phyloP scores from a whole-genome alignment of 78 protist genomes.

The Anaeramoeba flamelloides region DNA sequence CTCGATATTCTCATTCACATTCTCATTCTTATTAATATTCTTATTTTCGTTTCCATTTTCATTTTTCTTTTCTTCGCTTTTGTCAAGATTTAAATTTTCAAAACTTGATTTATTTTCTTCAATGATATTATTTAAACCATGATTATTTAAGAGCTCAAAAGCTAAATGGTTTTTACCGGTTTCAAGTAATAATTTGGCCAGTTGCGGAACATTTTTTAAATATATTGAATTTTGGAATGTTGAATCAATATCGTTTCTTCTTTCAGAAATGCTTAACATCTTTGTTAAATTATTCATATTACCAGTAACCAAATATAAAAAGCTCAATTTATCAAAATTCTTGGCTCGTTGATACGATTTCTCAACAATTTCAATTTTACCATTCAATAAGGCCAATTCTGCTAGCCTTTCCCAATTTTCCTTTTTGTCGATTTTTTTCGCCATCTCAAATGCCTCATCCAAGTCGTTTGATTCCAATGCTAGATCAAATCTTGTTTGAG shows the following conservation, averaged over 20 bases:
- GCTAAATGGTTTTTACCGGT: constrained; percentile 40
- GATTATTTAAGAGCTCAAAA: constrained; percentile 44
- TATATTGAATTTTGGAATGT: constrained; percentile 72
- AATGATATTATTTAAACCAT: too few relatives aligned
- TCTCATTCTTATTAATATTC: too few relatives aligned
- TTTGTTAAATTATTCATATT: constrained; percentile 58
- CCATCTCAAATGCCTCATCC: constrained; percentile 61
- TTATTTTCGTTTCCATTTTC: too few relatives aligned
- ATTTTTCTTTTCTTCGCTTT: too few relatives aligned
- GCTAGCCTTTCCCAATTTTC: constrained; percentile 72
- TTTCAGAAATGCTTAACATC: constrained; percentile 54
- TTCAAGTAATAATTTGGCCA: constrained; percentile 40
- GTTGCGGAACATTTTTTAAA: constrained; percentile 67
- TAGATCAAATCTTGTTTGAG: constrained; percentile 62
- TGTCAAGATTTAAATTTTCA: too few relatives aligned
- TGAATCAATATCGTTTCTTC: constrained; percentile 27
- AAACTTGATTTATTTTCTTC: constrained; percentile 27
- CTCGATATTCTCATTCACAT: too few relatives aligned
- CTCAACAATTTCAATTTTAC: constrained; percentile 75
- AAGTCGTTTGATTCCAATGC: constrained; percentile 93
- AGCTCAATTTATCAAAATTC: constrained; percentile 60
- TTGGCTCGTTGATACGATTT: constrained; percentile 61
- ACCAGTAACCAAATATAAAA: constrained; percentile 86
- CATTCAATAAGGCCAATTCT: constrained; percentile 67
- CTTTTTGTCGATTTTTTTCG: constrained; percentile 51